These are phyloP conservation scores for Botrytis porri DNA, from an alignment of 2,329 filamentous ascomycete species.

Conservation along the genomic window DNA sequence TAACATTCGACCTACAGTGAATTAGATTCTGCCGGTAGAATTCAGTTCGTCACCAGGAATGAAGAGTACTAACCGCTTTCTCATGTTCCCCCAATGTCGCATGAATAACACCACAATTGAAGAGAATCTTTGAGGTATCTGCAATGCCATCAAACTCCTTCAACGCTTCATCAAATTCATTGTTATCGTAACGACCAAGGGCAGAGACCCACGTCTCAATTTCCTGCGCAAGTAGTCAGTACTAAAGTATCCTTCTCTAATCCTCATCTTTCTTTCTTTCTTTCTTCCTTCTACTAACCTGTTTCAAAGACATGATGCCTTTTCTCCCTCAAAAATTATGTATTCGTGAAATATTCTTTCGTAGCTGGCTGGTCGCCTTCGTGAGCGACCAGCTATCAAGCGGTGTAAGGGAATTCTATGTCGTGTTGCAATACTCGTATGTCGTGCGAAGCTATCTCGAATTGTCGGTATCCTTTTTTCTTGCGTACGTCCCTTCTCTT, in stretches of 20 bases:
- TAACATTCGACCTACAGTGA: conserved; percentile 82
- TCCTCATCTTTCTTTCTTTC: background rate
- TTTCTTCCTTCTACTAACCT: conserved; percentile 36
- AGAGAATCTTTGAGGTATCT: conserved; percentile 96
- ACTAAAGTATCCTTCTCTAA: background rate
- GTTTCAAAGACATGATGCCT: conserved; percentile 44
- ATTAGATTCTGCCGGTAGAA: conserved; percentile 4
- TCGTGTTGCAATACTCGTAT: conserved; percentile 14
- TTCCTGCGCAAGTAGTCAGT: conserved; percentile 54
- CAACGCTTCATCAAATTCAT: conserved; percentile 90
- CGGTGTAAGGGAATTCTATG: conserved; percentile 12
- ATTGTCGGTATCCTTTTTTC: conserved; percentile 8
- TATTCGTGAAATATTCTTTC: conserved; percentile 2
- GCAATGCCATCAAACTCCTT: conserved; percentile 80
- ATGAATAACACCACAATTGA: conserved; percentile 98
- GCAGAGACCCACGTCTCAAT: conserved; percentile 98
- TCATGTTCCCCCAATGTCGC: conserved; percentile 94
- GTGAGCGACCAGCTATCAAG: conserved; percentile 28
- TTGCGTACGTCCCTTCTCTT: background rate
- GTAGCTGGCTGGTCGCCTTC: conserved; percentile 26
- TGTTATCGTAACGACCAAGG: conserved; percentile 89
- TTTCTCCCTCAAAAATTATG: conserved; percentile 19
- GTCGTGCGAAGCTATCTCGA: conserved; percentile 17
- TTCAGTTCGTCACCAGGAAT: background rate
- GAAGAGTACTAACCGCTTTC: conserved; percentile 69